Base-by-base conservation (phyloP, 495 filamentous ascomycete species). In the Corynascus novoguineensis region DNA sequence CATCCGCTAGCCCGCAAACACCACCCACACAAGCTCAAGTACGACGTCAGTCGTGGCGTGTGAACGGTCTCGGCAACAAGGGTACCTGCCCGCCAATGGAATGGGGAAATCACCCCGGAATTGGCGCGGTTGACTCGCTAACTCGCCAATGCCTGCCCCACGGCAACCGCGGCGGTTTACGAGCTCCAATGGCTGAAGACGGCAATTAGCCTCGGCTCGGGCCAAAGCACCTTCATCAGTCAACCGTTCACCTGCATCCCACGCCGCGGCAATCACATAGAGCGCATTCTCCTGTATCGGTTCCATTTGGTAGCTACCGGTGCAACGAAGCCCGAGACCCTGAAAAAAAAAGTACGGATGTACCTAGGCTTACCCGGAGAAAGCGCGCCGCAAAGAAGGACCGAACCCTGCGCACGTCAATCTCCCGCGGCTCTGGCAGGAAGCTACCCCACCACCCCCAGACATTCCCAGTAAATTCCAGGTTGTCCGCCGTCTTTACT, bases 121-220 rank as follows among this genome's bases (percentile, higher is more conserved):
- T 24, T 51, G 48, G 48, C 32, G 48, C 58, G 29, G 55, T 55
- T 63, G 62, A 63, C 62, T 63, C 60, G 63, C n/a, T n/a, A n/a
- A n/a, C 28, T 11, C 31, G 6, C 31, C 31, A 32, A 11, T 37
- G 21, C n/a, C n/a, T n/a, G n/a, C 54, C 59, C 58, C 58, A 53
- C 50, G 57, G 37, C 47, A 57, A 9, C 55, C 55, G 55, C 47
- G 55, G 55, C 37, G 44, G 5, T 32, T 37, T 27, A 24, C 14
- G 28, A 45, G 42, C 37, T 34, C 40, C 19, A 22, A 38, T 59
- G 63, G 58, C 48, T 61, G 61, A 61, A 57, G 64, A 52, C 60
- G 60, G 58, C 62, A 66, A 56, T 66, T 64, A 64, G 63, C 67
- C 67, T 70, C 67, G 67, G 67, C 63, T 69, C 62, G 64, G 65